Base-by-base conservation (phyloP, 2,329 filamentous ascomycete genomes). In the Neocucurbitaria cava region DNA sequence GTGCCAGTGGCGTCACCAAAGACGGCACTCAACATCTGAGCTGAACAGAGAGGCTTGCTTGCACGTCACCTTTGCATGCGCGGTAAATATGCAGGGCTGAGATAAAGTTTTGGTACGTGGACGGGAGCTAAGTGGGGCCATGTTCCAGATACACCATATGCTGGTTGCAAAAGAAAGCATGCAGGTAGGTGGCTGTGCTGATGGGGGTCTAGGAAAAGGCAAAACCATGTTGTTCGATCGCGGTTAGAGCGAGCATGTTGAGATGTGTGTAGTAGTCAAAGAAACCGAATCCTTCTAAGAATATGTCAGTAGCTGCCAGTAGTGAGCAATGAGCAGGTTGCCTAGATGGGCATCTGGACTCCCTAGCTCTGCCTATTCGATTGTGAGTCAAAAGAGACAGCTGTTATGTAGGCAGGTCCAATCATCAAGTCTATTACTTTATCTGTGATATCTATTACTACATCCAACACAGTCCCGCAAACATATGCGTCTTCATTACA, bases 401-500 rank as follows among this genome's bases (percentile, higher is more conserved):
- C 11, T n/a, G n/a, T 35, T 40, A 8, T 20, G 10, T 15, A 41
- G 17, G 24, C 28, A 10, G 20, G 26, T 2, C n/a, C 30, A 18
- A 43, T 28, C 9, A 39, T 45, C 26, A 38, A 6, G 21, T 47
- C 49, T 20, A 43, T 26, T 20, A 31, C 26, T 33, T 20, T 9
- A 21, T 40, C 26, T 23, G 30, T 36, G 20, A 21, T 41, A 2
- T 43, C 20, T 51, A 30, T 28, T 35, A 52, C 46, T 56, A 48
- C 13, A 21, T 53, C 41, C 49, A 24, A 24, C 33, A 17, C 40
- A 56, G 28, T 40, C 46, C 46, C 10, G 46, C 35, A 46, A n/a
- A 50, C 15, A 45, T 39, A 23, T 49, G 17, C n/a, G 33, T 15
- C 31, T 51, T 55, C 51, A 55, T 47, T 26, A 24, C 43, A 50